Percentiles rank a stretch among this genome's conserved stretches.
Evolutionary conservation across 2,329 filamentous ascomycete species (phyloP).

Genomic region (Akanthomyces lecanii): DNA sequence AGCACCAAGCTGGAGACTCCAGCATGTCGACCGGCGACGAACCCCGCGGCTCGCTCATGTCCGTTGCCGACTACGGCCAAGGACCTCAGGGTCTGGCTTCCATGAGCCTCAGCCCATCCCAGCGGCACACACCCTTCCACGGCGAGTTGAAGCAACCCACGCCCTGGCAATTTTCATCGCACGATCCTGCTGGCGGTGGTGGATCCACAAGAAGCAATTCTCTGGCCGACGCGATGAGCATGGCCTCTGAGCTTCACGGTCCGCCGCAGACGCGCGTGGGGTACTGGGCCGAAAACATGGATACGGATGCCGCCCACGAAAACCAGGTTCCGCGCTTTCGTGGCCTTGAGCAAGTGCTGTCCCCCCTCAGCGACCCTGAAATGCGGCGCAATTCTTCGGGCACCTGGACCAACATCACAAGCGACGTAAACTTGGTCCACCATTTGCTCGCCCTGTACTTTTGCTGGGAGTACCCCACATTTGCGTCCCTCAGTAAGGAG

Average conservation of each 20-base stretch:
- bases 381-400: conserved; percentile 36
- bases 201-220: conserved; percentile 44
- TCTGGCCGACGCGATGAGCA: conserved; percentile 44
- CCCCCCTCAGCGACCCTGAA: conserved; percentile 41
- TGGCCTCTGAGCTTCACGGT: conserved; percentile 37
- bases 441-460: conserved; percentile 66
- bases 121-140: conserved; percentile 26
- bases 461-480: conserved; percentile 73
- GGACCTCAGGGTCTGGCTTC: conserved; percentile 28
- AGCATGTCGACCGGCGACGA: conserved; percentile 10
- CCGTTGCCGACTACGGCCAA: conserved; percentile 18
- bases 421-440: conserved; percentile 54
- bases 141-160: conserved; percentile 42
- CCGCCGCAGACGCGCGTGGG: conserved; percentile 45
- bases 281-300: conserved; percentile 45
- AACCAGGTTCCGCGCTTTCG: conserved; percentile 31
- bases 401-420: conserved; percentile 59
- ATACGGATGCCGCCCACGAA: conserved; percentile 30
- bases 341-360: conserved; percentile 46
- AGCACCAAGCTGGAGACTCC: conserved; percentile 19
- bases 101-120: conserved; percentile 27
- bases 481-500: conserved; percentile 67
- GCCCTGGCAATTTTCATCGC: conserved; percentile 46
- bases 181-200: conserved; percentile 35
- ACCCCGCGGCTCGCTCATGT: conserved; percentile 25